Base-by-base conservation (phyloP, 345 rosid species). In the Eutrema japonicum region DNA sequence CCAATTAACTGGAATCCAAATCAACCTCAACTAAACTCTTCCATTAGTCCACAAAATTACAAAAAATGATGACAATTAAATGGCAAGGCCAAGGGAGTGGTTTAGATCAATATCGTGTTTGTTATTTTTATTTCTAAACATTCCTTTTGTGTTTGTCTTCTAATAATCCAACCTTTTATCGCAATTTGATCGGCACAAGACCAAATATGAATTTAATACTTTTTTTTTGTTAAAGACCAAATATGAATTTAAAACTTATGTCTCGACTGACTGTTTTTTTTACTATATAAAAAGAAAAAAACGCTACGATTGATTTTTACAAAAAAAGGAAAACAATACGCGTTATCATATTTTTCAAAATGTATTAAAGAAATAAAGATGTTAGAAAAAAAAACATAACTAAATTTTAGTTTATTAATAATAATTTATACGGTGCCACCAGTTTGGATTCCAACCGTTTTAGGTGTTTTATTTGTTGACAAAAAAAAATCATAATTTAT, bases 21-120 rank as follows among this genome's bases (percentile, higher is more conserved):
- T 71, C 10, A 50, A 56, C 54, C 26, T 58, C 67, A 77, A 65
- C 80, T 77, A 77, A 77, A 77, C 76, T 49, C 76, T 71, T 64
- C 63, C 16, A 76, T 77, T 58, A 77, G 72, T 70, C 76, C 68
- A 64, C 54, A 65, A 64, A 56, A 57, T 41, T 56, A 77, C 80
- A 77, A 71, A 70, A 16, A 70, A 64, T 63, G 72, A 71, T 71
- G 80, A 77, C 76, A 71, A 42, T 71, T 77, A 70, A 76, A 76
- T 65, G 71, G 67, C 63, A 71, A 65, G 62, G 71, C 62, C 63
- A 71, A 65, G 62, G 80, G 76, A 77, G 80, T 77, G 72, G 80
- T 77, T 77, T 58, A 49, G 22, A 63, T 69, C 71, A 63, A 26
- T 18, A 18, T 38, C 47, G 46, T 63, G 10, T 47, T 47, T 76